Percentiles rank a stretch among this genome's conserved stretches.
These are phyloP conservation scores for Rhododendron kiyosumense DNA, from an alignment of 148 eudicot genomes.

Conservation along the genomic window DNA sequence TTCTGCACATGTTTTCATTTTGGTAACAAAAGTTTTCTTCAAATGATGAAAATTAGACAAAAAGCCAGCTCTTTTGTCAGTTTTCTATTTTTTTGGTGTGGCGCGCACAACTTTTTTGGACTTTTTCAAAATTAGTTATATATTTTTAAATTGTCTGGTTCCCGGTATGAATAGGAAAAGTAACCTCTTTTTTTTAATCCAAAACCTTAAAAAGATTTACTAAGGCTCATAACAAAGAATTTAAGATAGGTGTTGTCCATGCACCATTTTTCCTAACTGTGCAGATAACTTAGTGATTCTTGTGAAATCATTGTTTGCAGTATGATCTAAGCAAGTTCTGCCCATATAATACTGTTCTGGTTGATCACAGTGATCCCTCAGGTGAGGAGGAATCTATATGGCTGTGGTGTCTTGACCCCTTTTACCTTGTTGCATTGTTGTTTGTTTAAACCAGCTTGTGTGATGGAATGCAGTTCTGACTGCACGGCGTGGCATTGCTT, in stretches of 20 bases:
- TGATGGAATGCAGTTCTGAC: constrained; percentile 61
- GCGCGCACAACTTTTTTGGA: neutral
- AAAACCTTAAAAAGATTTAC: neutral
- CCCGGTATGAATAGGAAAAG: neutral
- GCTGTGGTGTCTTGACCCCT: neutral
- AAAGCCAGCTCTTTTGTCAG: neutral
- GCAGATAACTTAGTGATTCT: neutral
- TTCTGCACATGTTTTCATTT: neutral
- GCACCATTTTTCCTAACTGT: neutral
- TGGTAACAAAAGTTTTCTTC: neutral
- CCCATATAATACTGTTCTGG: constrained; percentile 87
- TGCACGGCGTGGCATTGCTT: constrained; percentile 96
- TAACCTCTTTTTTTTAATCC: neutral
- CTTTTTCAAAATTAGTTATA: neutral
- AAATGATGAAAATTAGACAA: neutral
- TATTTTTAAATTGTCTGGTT: neutral
- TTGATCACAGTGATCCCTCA: constrained; percentile 96
- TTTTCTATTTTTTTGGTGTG: neutral
- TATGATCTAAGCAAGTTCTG: constrained; percentile 80
- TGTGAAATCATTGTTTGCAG: constrained; percentile 42
- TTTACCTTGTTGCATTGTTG: neutral
- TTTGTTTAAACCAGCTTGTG: neutral
- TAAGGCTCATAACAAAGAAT: neutral
- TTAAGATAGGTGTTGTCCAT: neutral
- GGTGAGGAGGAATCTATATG: constrained; percentile 31